Evolutionary conservation across 2,329 filamentous ascomycete species (phyloP), one percentile per base, ranked within the genome.

Genomic region (Blumeriella jaapii): DNA sequence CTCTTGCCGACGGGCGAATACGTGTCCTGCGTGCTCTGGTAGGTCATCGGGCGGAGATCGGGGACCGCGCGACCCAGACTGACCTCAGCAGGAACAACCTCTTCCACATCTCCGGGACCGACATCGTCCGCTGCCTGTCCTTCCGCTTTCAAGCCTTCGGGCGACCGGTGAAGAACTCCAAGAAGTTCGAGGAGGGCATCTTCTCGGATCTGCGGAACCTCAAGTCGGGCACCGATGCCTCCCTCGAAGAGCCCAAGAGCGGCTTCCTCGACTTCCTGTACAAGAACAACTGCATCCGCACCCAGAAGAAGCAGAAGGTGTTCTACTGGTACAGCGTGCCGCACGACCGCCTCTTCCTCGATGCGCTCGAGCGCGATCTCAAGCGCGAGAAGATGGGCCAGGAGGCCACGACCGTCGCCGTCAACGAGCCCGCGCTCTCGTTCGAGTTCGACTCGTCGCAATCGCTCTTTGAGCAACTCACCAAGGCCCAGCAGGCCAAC

Each of bases 261-360:
- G 80, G 83, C 2, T 98, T 98, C 64, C 74, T 98, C 43, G 91
- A 98, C 62, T 98, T 96, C 60, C 71, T 98, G 28, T 98, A 98
- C 76, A 98, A 98, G 73, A 98, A 98, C 74, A 98, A 98, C 69
- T 98, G 91, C 71, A 98, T 98, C 52, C 80, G 91, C 51, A 98
- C 91, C 23, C 91, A 98, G 63, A 98, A 98, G 77, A 98, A 98
- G 72, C 91, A 98, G 59, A 98, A 98, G 69, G 91, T 98, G 48
- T 98, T 98, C 57, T 98, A 96, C 67, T 98, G 91, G 91, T 98
- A 96, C 65, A 95, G 87, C 65, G 91, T 98, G 30, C 91, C 91
- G 1, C 91, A 98, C 60, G 91, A 98, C 62, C 78, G 91, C 36
- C 76, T 98, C 33, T 98, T 98, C 64, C 78, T 98, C 50, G 91